Base-by-base conservation (phyloP, 148 eudicot species). In the Rhododendron williamsianum region DNA sequence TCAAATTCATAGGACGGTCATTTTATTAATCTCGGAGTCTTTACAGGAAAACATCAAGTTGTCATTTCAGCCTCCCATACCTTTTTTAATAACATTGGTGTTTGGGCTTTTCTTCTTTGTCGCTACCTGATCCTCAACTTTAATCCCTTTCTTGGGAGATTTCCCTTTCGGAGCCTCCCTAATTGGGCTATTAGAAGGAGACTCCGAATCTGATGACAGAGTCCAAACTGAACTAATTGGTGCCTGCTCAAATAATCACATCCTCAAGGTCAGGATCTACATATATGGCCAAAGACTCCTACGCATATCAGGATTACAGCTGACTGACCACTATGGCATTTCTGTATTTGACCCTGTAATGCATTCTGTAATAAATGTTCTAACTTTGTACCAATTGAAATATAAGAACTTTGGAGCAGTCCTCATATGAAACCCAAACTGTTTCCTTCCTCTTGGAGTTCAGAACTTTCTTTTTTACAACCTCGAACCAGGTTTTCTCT, bases 141-240 rank as follows among this genome's bases (percentile, higher is more conserved):
- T 87, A 79, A 84, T 54, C 83, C 63, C 80, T 85, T 93, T 92
- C 80, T 63, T 90, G 5, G 93, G 91, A 85, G 97, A 90, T 88
- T 94, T 93, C 80, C 86, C 51, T 81, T 90, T 89, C 5, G 84
- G 85, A 65, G 49, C 86, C 76, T 71, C 86, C 38, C 69, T 88
- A 23, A 83, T 79, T 38, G 90, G 83, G 84, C 86, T 84, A 73
- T 87, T 90, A 86, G 82, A 82, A 54, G 90, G 84, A 65, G 93
- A 81, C 71, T 95, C 99, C 52, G 98, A 92, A 92, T 94, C 98
- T 45, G 98, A 94, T 56, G 96, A 93, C 86, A 97, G 86, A 48
- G 90, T 87, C 94, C 86, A 94, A 73, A 95, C 83, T 63, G 92
- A 92, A 87, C 88, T 89, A 41, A 84, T 86, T 69, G 86, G 86